These are phyloP conservation scores for Thecaphora thlaspeos DNA, from an alignment of 1,284 basidiomycete genomes.

Conservation along the genomic window DNA sequence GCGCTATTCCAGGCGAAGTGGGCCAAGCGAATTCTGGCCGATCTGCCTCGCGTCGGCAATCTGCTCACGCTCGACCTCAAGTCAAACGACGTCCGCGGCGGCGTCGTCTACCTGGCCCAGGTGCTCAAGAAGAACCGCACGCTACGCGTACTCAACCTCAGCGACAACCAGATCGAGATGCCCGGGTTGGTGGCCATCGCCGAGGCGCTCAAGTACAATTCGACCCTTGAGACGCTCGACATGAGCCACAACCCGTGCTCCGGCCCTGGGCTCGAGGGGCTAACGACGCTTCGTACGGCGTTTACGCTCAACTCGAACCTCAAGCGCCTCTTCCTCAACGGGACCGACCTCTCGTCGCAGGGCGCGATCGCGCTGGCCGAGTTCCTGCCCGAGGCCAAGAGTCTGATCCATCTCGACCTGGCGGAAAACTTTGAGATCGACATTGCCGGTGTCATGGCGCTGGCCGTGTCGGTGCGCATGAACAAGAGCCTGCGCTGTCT, in stretches of 20 bases:
- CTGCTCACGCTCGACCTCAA: constrained; percentile 85
- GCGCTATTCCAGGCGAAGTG: constrained; percentile 39
- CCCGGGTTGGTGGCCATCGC: constrained; percentile 76
- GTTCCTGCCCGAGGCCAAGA: constrained; percentile 85
- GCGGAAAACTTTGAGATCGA: constrained; percentile 65
- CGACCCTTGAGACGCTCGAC: constrained; percentile 88
- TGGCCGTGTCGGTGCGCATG: constrained; percentile 76
- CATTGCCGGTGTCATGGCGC: constrained; percentile 86
- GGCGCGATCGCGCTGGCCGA: constrained; percentile 94
- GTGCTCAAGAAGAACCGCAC: constrained; percentile 94
- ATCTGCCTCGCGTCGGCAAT: constrained; percentile 77
- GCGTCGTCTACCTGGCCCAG: constrained; percentile 86
- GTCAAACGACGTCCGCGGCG: constrained; percentile 79
- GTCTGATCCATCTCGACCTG: constrained; percentile 74
- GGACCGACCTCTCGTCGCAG: constrained; percentile 75
- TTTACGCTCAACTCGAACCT: constrained; percentile 90
- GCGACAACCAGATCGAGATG: constrained; percentile 88
- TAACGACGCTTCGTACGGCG: constrained; percentile 67
- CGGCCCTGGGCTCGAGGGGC: constrained; percentile 77
- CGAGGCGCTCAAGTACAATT: constrained; percentile 93
- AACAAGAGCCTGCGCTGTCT: constrained; percentile 86
- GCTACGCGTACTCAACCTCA: constrained; percentile 86
- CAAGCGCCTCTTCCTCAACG: constrained; percentile 85
- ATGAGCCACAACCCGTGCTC: constrained; percentile 89
- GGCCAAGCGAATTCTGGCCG: constrained; percentile 59